Evolutionary conservation across 805 yeast species (phyloP).

Genomic region (Candida palmyrensis): DNA sequence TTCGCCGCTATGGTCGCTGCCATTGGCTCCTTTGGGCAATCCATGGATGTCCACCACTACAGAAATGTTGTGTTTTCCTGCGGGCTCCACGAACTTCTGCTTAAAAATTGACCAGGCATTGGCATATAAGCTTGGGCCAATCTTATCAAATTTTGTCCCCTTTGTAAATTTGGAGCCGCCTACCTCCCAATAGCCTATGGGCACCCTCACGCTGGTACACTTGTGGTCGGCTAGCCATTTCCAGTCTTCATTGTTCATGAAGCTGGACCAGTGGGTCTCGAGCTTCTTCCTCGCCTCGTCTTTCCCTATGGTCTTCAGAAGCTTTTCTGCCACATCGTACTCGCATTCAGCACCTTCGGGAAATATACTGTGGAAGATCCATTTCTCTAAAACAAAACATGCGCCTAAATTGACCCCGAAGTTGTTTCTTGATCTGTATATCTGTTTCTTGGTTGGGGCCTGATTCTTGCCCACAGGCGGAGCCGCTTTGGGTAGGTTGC

Average conservation of each 20-base stretch:
- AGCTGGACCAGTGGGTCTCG: slow-evolving; percentile 63
- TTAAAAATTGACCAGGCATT: slow-evolving; percentile 69
- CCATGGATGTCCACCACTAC: slow-evolving; percentile 85
- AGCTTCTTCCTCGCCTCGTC: slow-evolving; percentile 50
- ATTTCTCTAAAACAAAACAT: slow-evolving; percentile 72
- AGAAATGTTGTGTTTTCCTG: slow-evolving; percentile 58
- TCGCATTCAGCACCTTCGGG: slow-evolving; percentile 60
- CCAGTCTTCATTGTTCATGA: slow-evolving; percentile 72
- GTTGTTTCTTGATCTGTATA: slow-evolving; percentile 58
- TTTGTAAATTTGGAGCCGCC: slow-evolving; percentile 52
- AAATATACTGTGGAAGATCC: slow-evolving; percentile 64
- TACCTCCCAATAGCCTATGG: slow-evolving; percentile 91
- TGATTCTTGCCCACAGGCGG: slow-evolving; percentile 22
- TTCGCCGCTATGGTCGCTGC: slow-evolving; percentile 80
- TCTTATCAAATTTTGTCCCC: slow-evolving; percentile 58
- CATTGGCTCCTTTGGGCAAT: slow-evolving; percentile 89
- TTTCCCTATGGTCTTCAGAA: slow-evolving; percentile 43
- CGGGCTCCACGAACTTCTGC: slow-evolving; percentile 48
- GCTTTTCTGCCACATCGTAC: slow-evolving; percentile 60
- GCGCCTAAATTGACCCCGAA: slow-evolving; percentile 87
- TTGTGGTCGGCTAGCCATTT: slow-evolving; percentile 60
- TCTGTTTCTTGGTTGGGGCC: slow-evolving; percentile 37
- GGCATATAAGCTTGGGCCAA: slow-evolving; percentile 49
- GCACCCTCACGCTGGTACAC: slow-evolving; percentile 79
- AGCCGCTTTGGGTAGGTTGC: slow-evolving; percentile 16